Evolutionary conservation across 768 basidiomycete species (phyloP), one percentile per base, ranked within the genome.

Genomic region (Tulasnella sp.): DNA sequence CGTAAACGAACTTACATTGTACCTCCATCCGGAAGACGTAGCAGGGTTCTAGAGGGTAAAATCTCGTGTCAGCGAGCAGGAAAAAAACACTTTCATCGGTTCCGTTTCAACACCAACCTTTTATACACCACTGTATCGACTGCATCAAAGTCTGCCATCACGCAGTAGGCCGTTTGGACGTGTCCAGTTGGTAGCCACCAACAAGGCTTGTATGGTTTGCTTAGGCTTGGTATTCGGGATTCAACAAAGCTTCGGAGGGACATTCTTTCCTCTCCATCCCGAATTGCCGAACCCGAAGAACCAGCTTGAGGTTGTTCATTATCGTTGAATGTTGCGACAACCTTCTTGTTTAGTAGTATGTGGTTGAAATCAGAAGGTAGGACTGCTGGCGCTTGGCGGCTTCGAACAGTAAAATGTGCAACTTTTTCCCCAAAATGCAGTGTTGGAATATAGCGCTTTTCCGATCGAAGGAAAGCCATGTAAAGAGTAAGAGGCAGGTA

Each of bases 301-400:
- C n/a, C 54, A 5, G 25, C 68, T 69, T n/a, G 68, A 36, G 4
- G 12, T 19, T 9, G 68, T 93, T 67, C 93, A 94, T 83, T 93
- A 19, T 2, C 25, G 37, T 19, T 25, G 6, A 25, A 22, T 31
- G 42, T 29, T 19, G 31, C 17, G 9, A 6, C 3, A 7, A 39
- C 14, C 49, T n/a, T 42, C 39, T 76, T 38, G 74, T 76, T 76
- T 8, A 76, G 15, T 34, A 38, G 15, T 19, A 76, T 76, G 34
- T 42, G 39, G 37, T 76, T 58, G 39, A 37, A 36, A 39, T 42
- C 39, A 12, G 74, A 38, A 19, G 74, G 74, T 37, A 76, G 17
- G 22, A 76, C 68, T 15, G 58, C 67, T 22, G 74, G 74, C 22
- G 37, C 15, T 29, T 68, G n/a, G 25, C 64, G 38, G 19, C 74